Percentiles rank a stretch among this genome's conserved stretches.
These are phyloP conservation scores for Geotrichum bryndzae DNA, from an alignment of 1,139 yeast genomes.

Conservation along the genomic window DNA sequence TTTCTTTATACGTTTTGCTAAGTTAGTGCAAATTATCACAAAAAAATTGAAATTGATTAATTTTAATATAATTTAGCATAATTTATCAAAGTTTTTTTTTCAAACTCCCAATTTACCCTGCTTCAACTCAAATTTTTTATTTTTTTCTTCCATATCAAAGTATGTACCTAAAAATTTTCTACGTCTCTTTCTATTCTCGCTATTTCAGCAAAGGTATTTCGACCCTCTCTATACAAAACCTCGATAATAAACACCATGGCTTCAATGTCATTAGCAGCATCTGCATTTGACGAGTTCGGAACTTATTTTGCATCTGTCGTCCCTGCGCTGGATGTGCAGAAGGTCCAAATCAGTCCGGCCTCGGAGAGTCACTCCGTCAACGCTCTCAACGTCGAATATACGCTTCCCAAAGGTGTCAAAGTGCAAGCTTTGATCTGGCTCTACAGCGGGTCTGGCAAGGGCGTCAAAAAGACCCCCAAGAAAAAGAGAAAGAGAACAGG, in stretches of 20 bases:
- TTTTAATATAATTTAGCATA: background rate
- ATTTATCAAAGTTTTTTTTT: background rate
- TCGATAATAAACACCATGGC: background rate
- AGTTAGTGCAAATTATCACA: background rate
- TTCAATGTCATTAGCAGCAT: constrained; percentile 25
- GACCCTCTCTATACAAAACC: background rate
- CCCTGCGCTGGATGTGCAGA: constrained; percentile 68
- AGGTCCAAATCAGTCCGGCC: constrained; percentile 46
- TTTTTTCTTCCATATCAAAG: background rate
- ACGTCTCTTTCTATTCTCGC: background rate
- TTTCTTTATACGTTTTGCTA: background rate
- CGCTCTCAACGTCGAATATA: constrained; percentile 23
- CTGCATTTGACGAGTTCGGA: constrained; percentile 51
- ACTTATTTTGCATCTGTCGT: constrained; percentile 60
- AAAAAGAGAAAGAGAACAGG: constrained; percentile 32
- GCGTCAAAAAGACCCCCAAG: constrained; percentile 26
- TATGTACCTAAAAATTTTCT: background rate
- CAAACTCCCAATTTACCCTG: background rate
- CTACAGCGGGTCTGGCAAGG: constrained; percentile 18
- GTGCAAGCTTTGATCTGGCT: constrained; percentile 58
- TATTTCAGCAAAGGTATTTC: background rate
- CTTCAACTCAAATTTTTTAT: background rate
- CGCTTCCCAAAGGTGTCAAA: constrained; percentile 50
- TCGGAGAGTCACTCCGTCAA: constrained; percentile 13
- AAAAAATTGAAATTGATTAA: background rate